Evolutionary conservation across 306 rosid species (phyloP).

Genomic region (Styphnolobium japonicum): DNA sequence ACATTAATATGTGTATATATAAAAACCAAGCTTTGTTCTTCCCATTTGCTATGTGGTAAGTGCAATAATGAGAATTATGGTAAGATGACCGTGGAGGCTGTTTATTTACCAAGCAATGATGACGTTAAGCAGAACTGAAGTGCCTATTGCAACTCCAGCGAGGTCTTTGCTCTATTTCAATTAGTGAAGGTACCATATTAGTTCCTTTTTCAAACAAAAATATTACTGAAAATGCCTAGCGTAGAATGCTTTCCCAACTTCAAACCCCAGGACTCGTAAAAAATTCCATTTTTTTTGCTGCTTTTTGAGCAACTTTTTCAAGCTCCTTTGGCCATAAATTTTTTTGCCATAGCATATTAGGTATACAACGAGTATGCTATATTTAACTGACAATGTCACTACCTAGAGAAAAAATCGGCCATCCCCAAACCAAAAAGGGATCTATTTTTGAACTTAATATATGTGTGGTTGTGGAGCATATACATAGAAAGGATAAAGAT

Average conservation of each 20-base stretch:
- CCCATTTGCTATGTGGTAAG: neutral
- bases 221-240: neutral
- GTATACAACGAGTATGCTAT: neutral
- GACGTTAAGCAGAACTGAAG: conserved; percentile 36
- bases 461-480: neutral
- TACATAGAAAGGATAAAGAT: neutral
- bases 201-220: neutral
- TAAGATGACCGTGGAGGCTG: neutral
- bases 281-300: no score
- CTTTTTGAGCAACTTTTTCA: no score
- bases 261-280: neutral
- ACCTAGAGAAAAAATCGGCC: no score
- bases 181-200: neutral
- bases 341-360: neutral
- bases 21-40: neutral
- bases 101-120: conserved; percentile 39
- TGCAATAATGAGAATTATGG: neutral
- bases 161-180: conserved; percentile 37
- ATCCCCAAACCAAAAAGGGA: neutral
- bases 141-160: conserved; percentile 52
- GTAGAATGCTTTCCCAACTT: neutral
- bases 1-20: neutral
- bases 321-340: neutral
- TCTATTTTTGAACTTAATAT: neutral
- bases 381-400: no score